Evolutionary conservation across 345 rosid genomes (phyloP), one percentile per base, ranked within the genome.

Genomic region (Balakata baccata): DNA sequence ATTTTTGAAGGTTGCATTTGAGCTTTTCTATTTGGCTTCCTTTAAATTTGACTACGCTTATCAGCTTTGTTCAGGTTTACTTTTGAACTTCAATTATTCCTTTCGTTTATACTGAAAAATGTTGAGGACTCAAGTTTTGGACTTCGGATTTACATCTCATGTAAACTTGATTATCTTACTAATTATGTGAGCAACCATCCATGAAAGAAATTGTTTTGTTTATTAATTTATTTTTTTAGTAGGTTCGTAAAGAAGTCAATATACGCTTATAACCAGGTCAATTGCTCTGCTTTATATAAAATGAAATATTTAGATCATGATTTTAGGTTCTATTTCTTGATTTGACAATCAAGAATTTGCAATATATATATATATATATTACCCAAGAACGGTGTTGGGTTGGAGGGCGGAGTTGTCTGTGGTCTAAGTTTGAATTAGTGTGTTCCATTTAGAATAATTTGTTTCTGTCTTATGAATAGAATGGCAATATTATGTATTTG

Each of bases 111-210:
- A 0, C 17, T 10, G 8, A 50, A n/a, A 69, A 53, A 51, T 37
- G 3, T 6, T 54, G 13, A 34, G 49, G 63, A 69, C 56, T 66
- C 14, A 66, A 25, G 45, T 68, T 68, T 68, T 56, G 37, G 45
- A 22, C 61, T 22, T 20, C 34, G 2, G 34, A 29, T 29, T 29
- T 29, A 29, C 34, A 29, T 29, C 34, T 29, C 34, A 29, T 29
- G 34, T 29, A 29, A 29, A 29, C 34, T 29, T 29, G 34, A 29
- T 29, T 29, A 29, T 29, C 34, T 29, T 29, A 29, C 34, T 29
- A 29, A 29, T 29, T 1, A 29, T 29, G 34, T n/a, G n/a, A n/a
- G n/a, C 34, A 29, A 29, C 34, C 34, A 29, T 29, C 1, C 34
- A 29, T 29, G 34, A 29, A 29, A 29, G 34, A 29, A 29, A 29